Evolutionary conservation across 2,329 filamentous ascomycete species (phyloP), one percentile per base, ranked within the genome.

Genomic region (Ophidiomyces ophidiicola): DNA sequence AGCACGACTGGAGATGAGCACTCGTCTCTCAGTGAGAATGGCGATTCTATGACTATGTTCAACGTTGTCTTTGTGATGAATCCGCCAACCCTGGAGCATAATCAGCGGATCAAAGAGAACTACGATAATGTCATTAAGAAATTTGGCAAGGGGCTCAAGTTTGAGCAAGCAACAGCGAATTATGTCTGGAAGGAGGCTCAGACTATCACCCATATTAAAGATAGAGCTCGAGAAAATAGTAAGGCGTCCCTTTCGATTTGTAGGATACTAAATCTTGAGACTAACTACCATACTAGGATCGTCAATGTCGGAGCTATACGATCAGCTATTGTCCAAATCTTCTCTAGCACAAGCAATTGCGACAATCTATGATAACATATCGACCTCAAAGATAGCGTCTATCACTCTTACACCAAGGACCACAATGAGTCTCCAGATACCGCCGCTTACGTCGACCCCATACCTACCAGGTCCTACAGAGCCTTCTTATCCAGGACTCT

Each of bases 141-240:
- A 60, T 79, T 94, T 51, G 87, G 86, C 55, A 93, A 88, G 63
- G 84, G 83, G 3, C 74, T 94, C 55, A 92, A 90, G 56, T 90
- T 88, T 61, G 87, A 87, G 56, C 88, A 98, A 61, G 81, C 87
- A 48, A 80, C 82, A 44, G 82, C 78, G 41, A 81, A 87, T 50
- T 96, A 94, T 57, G 82, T 98, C 3, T 90, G 84, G 77, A 82
- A 80, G 52, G 85, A 98, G 56, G 84, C 83, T 2, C 86, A 90
- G 58, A 75, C 74, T 43, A 88, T 96, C 33, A 66, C 90, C 20
- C 68, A 74, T 23, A 68, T 90, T 50, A 92, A 90, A 56, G 81
- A 92, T 47, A 84, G 83, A 53, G 84, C 78, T 2, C 76, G 80
- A 42, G 84, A 88, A 41, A 57, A 54, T 59, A 55, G 61, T 63